Evolutionary conservation across 768 basidiomycete genomes (phyloP).

Genomic region (Gloeopeniophorella convolvens): DNA sequence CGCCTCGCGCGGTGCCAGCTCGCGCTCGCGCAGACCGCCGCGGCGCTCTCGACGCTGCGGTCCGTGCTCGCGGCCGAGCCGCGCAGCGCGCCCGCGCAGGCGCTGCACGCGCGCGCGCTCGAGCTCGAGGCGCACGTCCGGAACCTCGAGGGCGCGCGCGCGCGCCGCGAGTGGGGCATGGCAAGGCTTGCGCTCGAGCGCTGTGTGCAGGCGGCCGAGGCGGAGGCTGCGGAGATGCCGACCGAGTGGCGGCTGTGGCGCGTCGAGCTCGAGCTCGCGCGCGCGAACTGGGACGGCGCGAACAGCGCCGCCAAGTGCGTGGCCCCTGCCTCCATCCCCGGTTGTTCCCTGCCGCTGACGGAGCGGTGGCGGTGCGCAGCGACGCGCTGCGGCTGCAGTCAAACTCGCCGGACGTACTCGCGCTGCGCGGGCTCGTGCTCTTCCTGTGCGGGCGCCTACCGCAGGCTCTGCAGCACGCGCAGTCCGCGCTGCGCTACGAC

Average conservation of each 20-base stretch:
- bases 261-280: constrained; percentile 69
- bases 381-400: constrained; percentile 67
- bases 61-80: constrained; percentile 34
- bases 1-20: constrained; percentile 82
- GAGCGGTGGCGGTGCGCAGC: constrained; percentile 31
- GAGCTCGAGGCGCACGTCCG: constrained; percentile 60
- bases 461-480: constrained; percentile 63
- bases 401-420: constrained; percentile 74
- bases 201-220: constrained; percentile 64
- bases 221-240: constrained; percentile 70
- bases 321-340: neutral
- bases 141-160: constrained; percentile 51
- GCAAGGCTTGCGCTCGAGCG: constrained; percentile 77
- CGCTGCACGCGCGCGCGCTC: constrained; percentile 55
- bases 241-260: constrained; percentile 76
- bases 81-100: constrained; percentile 19
- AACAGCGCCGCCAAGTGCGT: constrained; percentile 67
- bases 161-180: constrained; percentile 65
- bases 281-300: constrained; percentile 70
- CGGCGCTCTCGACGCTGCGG: constrained; percentile 63
- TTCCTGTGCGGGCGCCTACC: constrained; percentile 68
- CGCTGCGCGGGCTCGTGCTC: constrained; percentile 71
- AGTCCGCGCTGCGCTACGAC: constrained; percentile 68
- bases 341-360: neutral
- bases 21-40: constrained; percentile 62